These are phyloP conservation scores for Chaetomium sp. DNA, from an alignment of 2,329 filamentous ascomycete genomes.

Conservation along the genomic window DNA sequence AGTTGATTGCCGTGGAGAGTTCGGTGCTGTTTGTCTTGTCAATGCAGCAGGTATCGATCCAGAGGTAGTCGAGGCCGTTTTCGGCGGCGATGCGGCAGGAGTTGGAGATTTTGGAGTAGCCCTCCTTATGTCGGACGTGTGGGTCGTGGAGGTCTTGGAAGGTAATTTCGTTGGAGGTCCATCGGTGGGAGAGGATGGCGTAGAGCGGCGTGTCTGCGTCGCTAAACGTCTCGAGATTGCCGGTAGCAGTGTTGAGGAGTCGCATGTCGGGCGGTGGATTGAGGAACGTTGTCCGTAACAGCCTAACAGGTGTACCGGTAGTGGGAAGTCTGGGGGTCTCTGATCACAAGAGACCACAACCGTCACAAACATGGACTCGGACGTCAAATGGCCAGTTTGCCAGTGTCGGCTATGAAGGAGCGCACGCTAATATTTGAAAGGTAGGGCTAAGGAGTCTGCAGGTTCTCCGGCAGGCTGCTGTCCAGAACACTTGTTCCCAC, in stretches of 20 bases:
- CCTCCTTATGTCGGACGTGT: slow-evolving; percentile 29
- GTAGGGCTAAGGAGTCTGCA: too few relatives aligned
- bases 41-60: slow-evolving; percentile 45
- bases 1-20: slow-evolving; percentile 43
- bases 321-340: too few relatives aligned
- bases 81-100: slow-evolving; percentile 36
- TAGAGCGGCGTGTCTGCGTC: neutral
- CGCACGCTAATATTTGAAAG: too few relatives aligned
- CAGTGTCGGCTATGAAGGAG: too few relatives aligned
- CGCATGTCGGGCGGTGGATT: neutral
- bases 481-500: too few relatives aligned
- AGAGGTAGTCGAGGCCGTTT: slow-evolving; percentile 38
- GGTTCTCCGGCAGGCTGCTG: too few relatives aligned
- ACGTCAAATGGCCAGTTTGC: too few relatives aligned
- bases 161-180: slow-evolving; percentile 1
- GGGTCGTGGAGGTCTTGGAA: slow-evolving; percentile 6
- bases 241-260: neutral
- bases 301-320: too few relatives aligned
- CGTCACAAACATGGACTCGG: too few relatives aligned
- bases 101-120: slow-evolving; percentile 40
- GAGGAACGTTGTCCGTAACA: neutral
- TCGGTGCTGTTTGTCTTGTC: slow-evolving; percentile 42
- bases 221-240: slow-evolving; percentile 1
- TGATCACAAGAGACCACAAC: slow-evolving; percentile 2
- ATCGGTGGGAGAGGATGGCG: slow-evolving; percentile 5